Base-by-base conservation (phyloP, 257 asterid genomes). In the Solanum dulcamara region DNA sequence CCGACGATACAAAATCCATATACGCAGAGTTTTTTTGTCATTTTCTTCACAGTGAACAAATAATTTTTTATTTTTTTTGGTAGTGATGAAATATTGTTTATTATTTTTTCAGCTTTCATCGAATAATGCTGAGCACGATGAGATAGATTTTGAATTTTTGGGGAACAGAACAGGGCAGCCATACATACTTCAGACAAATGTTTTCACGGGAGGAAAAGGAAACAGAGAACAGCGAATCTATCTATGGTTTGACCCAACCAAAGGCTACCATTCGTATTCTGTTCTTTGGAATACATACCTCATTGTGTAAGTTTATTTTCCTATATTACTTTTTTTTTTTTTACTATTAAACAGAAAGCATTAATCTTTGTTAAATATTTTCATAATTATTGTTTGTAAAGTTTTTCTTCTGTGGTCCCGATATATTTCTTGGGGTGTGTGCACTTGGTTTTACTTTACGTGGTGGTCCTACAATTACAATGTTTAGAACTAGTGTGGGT, bases 131-230 rank as follows among this genome's bases (percentile, higher is more conserved):
- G 91, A 87, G 70, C 92, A 88, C 79, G 92, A 90, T 22, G 92
- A 90, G 86, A 85, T 90, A 67, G 92, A 90, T 84, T 90, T 83
- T 51, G 92, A 90, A 72, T 90, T 90, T 87, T 42, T 90, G 80
- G 92, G 92, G 5, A 90, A 88, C 86, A 84, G 91, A 81, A 87
- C 91, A 1, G 92, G 91, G 9, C 91, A 88, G 50, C 92, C 92
- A 3, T 84, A 86, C 50, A 90, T 88, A 4, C 28, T 90, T 10
- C 92, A 90, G 70, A 90, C 92, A 44, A 90, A 90, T 59, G 91
- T 90, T 42, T 90, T 90, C 87, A 88, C 92, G 2, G 91, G 89
- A 7, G 92, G 91, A 14, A 83, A 85, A 46, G 92, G 92, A 2
- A 68, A 85, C 84, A 88, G 89, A 46, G 92, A 90, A 33, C 92